phyloP scores from a whole-genome alignment of 495 filamentous ascomycete genomes.

The Daldinia concentrica region DNA sequence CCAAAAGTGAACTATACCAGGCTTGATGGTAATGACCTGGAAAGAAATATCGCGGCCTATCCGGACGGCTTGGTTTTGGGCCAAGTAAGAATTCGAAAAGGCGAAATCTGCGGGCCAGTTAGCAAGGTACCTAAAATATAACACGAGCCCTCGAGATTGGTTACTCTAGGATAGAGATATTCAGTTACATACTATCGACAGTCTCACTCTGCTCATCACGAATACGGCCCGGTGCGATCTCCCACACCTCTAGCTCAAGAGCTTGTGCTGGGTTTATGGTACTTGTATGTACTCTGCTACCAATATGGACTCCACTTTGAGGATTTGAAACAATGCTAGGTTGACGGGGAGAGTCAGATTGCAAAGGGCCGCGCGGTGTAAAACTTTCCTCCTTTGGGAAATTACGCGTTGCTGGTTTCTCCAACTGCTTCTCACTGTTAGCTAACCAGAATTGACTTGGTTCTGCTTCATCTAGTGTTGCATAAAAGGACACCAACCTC shows the following conservation, averaged over 20 bases:
- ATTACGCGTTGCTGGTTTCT: conserved; percentile 1
- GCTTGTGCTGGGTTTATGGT: conserved; percentile 19
- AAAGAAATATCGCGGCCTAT: conserved; percentile 48
- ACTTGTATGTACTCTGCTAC: not conserved
- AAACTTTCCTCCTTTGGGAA: not conserved
- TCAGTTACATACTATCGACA: conserved; percentile 37
- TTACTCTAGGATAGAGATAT: not conserved
- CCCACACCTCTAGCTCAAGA: conserved; percentile 53
- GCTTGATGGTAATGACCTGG: conserved; percentile 46
- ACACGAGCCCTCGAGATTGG: not conserved
- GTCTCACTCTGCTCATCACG: conserved; percentile 18
- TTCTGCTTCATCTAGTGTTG: not conserved
- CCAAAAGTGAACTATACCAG: conserved; percentile 41
- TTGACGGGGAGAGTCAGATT: not conserved
- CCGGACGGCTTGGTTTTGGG: conserved; percentile 36
- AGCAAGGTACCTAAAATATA: not conserved
- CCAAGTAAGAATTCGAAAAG: conserved; percentile 54
- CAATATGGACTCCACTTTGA: not conserved
- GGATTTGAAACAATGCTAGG: not conserved
- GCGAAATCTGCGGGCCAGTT: conserved; percentile 41
- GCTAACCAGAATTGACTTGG: not conserved
- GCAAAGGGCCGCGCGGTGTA: not conserved
- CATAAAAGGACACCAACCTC: not conserved
- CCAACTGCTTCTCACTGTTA: conserved; percentile 6
- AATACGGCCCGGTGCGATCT: conserved; percentile 47